Evolutionary conservation across 768 basidiomycete species (phyloP), one percentile per base, ranked within the genome.

Genomic region (Mycena belliarum): DNA sequence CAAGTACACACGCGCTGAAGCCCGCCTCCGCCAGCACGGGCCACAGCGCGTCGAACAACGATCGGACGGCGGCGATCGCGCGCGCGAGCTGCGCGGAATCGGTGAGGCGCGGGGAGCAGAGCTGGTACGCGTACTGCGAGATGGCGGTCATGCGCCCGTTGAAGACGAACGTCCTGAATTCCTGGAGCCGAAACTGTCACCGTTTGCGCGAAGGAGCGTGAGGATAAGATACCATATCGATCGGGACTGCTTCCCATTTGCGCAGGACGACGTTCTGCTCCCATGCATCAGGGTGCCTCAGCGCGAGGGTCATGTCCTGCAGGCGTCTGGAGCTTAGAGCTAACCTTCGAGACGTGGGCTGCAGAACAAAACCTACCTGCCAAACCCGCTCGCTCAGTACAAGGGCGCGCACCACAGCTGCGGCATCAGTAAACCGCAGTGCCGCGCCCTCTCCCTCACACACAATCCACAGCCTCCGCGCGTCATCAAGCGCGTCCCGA

Each of bases 91-190:
- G 29, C 0, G 29, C 49, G 4, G 23, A 4, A 37, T 49, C 42
- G 23, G 32, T 54, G 3, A 64, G 32, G 3, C 55, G 59, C 0
- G 55, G 51, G 1, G 63, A 64, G 23, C 29, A 52, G 1, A 64
- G 46, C 37, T 64, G 63, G 47, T 64, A 64, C 20, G 63, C 63
- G 50, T 64, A 64, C 40, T 64, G 63, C 18, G 63, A 64, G 21
- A 64, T 54, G 9, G 55, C 54, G 15, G 59, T 64, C 20, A 64
- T 46, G 12, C 55, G 48, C 6, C 51, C 51, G 6, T 46, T 28
- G 12, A 41, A 37, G 15, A 64, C 48, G 45, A 64, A 64, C 3
- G 58, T 64, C 21, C 63, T 55, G 44, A 64, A 64, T 57, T 64
- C 63, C 59, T 63, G 50, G 7, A 32, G n/a, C n/a, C 29, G 12